These are phyloP conservation scores for Pouteria campechiana DNA, from an alignment of 179 eudicot genomes.

Conservation along the genomic window DNA sequence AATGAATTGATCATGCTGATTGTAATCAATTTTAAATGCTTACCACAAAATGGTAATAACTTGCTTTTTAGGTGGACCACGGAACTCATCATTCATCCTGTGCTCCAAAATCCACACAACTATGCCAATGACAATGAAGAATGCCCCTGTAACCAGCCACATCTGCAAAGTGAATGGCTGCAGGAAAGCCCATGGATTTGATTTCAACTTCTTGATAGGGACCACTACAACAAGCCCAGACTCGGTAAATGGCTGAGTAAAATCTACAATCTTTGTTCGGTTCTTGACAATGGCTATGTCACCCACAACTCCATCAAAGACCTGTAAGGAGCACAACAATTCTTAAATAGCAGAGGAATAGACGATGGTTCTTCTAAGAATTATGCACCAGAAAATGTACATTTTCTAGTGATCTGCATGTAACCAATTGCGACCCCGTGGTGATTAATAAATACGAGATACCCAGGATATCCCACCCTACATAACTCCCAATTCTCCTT, in stretches of 20 bases:
- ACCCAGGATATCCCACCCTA: no score
- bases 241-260: constrained; percentile 77
- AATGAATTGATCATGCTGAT: background rate
- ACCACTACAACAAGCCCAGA: constrained; percentile 91
- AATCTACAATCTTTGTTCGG: constrained; percentile 77
- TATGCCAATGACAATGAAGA: constrained; percentile 55
- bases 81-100: constrained; percentile 75
- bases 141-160: constrained; percentile 76
- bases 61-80: constrained; percentile 76
- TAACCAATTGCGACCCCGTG: no score
- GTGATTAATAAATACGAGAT: no score
- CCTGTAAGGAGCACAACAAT: constrained; percentile 18
- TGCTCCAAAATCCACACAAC: constrained; percentile 96
- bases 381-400: no score
- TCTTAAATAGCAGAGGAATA: background rate
- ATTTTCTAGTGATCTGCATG: no score
- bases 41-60: constrained; percentile 77
- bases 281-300: constrained; percentile 81
- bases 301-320: constrained; percentile 76
- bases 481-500: no score
- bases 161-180: constrained; percentile 66
- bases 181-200: constrained; percentile 82
- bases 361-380: background rate
- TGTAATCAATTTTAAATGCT: constrained; percentile 6
- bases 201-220: constrained; percentile 48